Evolutionary conservation across 2,329 filamentous ascomycete genomes (phyloP).

Genomic region (Ceratocystis variospora): DNA sequence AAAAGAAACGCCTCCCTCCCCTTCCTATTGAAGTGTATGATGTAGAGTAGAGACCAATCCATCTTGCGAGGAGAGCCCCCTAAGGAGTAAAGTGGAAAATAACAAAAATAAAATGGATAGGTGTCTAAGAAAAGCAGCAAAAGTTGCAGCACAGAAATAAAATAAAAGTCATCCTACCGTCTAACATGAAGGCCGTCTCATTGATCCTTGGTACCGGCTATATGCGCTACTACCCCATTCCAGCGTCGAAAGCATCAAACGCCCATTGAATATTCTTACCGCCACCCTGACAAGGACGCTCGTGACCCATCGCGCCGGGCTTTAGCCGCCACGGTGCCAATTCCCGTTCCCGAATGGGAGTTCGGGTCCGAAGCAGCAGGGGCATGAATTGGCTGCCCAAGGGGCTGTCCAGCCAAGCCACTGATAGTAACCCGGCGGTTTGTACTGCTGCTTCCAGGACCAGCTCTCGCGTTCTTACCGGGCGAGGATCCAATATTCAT

Average conservation of each 20-base stretch:
- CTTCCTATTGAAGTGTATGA: not conserved
- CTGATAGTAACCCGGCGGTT: conserved; percentile 30
- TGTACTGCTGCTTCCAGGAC: conserved; percentile 23
- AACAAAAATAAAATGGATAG: not conserved
- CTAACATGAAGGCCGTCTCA: not conserved
- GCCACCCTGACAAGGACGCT: not conserved
- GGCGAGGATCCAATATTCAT: conserved; percentile 37
- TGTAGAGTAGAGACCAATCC: not conserved
- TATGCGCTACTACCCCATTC: too few species aligned
- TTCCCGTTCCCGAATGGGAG: not conserved
- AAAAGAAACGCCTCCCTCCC: not conserved
- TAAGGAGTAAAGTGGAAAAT: not conserved
- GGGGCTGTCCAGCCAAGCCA: conserved; percentile 22
- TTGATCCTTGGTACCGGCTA: not conserved
- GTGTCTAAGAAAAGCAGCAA: not conserved
- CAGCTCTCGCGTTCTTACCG: conserved; percentile 27
- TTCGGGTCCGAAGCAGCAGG: not conserved
- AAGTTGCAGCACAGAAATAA: not conserved
- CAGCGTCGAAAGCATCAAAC: not conserved
- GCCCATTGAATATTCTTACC: not conserved
- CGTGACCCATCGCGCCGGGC: conserved; percentile 4
- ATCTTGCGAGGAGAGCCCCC: not conserved
- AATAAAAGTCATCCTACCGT: not conserved
- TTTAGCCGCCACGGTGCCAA: not conserved
- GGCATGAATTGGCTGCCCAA: not conserved